Base-by-base conservation (phyloP, 805 yeast species). In the Candida cerambycidarum region DNA sequence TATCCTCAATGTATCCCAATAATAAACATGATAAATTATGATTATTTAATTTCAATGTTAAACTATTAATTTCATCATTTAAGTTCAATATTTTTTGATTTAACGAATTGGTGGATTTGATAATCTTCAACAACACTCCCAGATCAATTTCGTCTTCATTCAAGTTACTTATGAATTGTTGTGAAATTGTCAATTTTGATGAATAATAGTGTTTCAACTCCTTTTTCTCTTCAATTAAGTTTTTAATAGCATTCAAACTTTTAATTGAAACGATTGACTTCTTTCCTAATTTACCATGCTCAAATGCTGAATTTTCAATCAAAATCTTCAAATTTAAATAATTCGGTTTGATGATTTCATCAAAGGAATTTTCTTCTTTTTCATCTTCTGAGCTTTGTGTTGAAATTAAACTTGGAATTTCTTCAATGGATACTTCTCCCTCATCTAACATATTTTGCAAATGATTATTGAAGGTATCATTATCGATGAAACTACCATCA, bases 1-100 rank as follows among this genome's bases (percentile, higher is more conserved):
- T 62, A 52, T 69, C 75, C 46, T 74, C 76, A 13, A 74, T 63
- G 51, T 74, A 73, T 2, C 80, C 79, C 47, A 75, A 57, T 12
- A 70, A 69, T 35, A 73, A 62, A 24, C 76, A 68, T 0, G 75
- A 63, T 39, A 71, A 50, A 43, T 73, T 69, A 50, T 75, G 80
- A 47, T 66, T 64, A 41, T 58, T 62, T 39, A 74, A 52, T 35
- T 51, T 52, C 10, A 52, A 36, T 8, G 50, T 52, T 32, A 67
- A 54, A 2, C 44, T 46, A 11, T 61, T 65, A 32, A 69, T 52
- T 32, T 67, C 73, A 11, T 52, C 50, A 31, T 54, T 50, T 9
- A 55, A 51, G 9, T 47, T 40, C 17, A 53, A 48, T 21, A 67
- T 48, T 39, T 66, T 63, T 41, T 56, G 50, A 43, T 66, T 71